Evolutionary conservation across 2,329 filamentous ascomycete species (phyloP).

Genomic region (Exophiala calicioides): DNA sequence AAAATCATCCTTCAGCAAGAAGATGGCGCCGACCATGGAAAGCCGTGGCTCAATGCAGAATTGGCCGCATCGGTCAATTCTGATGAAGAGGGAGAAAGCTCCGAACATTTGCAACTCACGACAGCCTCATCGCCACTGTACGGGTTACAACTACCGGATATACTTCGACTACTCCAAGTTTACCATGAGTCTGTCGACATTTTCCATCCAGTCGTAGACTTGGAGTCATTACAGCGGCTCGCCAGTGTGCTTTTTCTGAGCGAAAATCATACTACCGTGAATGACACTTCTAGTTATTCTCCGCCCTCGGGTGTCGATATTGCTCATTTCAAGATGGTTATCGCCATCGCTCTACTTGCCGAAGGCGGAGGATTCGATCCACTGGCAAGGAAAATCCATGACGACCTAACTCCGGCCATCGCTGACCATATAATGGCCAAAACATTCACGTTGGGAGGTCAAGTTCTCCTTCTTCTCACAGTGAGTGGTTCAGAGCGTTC

Average conservation of each 20-base stretch:
- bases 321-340: constrained; percentile 14
- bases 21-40: neutral
- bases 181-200: constrained; percentile 15
- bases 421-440: constrained; percentile 8
- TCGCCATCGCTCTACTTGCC: constrained; percentile 12
- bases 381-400: constrained; percentile 4
- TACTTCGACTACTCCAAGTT: constrained; percentile 12
- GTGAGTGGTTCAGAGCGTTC: constrained; percentile 3
- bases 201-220: constrained; percentile 13
- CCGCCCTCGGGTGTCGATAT: neutral
- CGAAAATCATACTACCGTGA: neutral
- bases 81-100: constrained; percentile 9
- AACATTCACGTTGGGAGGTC: constrained; percentile 11
- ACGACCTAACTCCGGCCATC: constrained; percentile 8
- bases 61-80: constrained; percentile 8
- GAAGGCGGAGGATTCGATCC: constrained; percentile 13
- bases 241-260: constrained; percentile 1
- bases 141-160: constrained; percentile 6
- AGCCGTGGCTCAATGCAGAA: neutral
- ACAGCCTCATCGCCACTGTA: constrained; percentile 1
- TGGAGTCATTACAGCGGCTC: neutral
- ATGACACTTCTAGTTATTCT: neutral
- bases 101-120: neutral
- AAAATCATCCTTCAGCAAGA: constrained; percentile 12
- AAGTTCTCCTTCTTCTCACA: constrained; percentile 15